Evolutionary conservation across 331 rosid genomes (phyloP).

Genomic region (Telfairia occidentalis): DNA sequence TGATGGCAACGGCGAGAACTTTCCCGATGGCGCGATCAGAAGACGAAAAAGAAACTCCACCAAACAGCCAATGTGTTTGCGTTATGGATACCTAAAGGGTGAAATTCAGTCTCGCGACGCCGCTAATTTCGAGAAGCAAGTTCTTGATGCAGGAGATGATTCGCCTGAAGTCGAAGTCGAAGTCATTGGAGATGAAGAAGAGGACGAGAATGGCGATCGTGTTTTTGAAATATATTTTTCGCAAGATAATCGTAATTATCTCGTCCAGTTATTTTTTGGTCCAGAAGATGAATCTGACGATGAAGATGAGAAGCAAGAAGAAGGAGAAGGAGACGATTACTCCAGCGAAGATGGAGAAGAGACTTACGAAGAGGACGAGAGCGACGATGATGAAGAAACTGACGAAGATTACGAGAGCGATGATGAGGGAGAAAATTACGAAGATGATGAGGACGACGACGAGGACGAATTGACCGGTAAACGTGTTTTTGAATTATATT

Average conservation of each 20-base stretch:
- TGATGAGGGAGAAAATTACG: neutral
- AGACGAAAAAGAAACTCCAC: neutral
- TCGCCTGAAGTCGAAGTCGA: neutral
- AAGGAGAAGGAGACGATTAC: neutral
- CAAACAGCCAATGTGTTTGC: neutral
- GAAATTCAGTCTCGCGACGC: neutral
- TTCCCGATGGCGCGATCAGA: neutral
- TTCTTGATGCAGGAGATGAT: neutral
- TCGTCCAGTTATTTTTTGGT: neutral
- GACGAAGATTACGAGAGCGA: neutral
- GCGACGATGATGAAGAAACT: neutral
- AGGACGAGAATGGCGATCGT: neutral
- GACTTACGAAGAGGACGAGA: neutral
- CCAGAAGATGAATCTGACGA: neutral
- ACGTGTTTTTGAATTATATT: neutral
- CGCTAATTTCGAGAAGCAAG: neutral
- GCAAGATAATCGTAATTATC: neutral
- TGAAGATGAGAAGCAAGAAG: neutral
- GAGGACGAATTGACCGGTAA: neutral
- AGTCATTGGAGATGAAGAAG: neutral
- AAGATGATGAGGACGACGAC: neutral
- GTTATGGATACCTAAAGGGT: neutral
- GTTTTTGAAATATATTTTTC: neutral
- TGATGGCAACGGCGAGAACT: neutral
- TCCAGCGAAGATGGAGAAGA: neutral